Evolutionary conservation across 2,329 filamentous ascomycete genomes (phyloP).

Genomic region (Cercospora sp.): DNA sequence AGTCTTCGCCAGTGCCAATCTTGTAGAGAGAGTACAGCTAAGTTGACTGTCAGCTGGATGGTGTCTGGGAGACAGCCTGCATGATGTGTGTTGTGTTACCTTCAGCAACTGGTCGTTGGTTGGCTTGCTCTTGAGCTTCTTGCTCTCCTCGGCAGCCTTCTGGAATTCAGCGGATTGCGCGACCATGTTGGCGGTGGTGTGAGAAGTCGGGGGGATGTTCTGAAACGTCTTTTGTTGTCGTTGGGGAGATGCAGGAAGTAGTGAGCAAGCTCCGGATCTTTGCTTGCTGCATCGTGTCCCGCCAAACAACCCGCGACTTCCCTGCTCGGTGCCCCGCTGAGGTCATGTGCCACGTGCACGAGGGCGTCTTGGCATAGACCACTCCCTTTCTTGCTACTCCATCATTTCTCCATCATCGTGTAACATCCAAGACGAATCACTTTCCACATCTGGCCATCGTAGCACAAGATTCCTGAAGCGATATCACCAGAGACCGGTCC

Average conservation of each 20-base stretch:
- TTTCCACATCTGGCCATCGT: background rate
- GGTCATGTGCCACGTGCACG: conserved; percentile 1
- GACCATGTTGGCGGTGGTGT: conserved; percentile 8
- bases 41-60: conserved; percentile 11
- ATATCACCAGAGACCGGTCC: no score
- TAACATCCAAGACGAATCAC: background rate
- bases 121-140: conserved; percentile 68
- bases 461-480: background rate
- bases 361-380: background rate
- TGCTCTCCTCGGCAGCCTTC: conserved; percentile 68
- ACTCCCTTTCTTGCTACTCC: background rate
- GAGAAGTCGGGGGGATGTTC: background rate
- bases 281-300: conserved; percentile 3
- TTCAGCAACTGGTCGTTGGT: conserved; percentile 64
- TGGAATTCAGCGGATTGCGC: conserved; percentile 69
- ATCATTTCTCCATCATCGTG: background rate
- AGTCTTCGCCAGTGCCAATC: conserved; percentile 44
- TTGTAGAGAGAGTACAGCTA: conserved; percentile 57
- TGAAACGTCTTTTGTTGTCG: background rate
- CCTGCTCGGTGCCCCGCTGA: background rate
- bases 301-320: background rate
- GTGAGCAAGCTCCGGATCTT: conserved; percentile 2
- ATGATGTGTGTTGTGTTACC: conserved; percentile 37
- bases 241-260: background rate
- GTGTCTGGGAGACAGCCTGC: background rate